Percentiles rank a stretch among this genome's conserved stretches.
Conservation (phyloP, 2,329 filamentous ascomycete species). For the Leptographium radiaticola region DNA sequence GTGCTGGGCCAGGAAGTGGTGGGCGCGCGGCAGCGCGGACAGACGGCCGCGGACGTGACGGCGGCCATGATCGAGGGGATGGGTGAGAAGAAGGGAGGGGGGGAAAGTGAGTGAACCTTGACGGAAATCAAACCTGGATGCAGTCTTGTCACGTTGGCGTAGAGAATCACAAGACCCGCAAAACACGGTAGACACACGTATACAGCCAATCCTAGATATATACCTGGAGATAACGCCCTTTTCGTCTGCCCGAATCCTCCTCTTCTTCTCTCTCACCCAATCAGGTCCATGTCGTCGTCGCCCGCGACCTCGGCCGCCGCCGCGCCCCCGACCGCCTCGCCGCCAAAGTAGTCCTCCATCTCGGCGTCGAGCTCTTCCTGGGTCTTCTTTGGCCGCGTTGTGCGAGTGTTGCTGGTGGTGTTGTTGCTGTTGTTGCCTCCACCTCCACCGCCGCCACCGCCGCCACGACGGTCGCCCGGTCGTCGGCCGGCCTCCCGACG, state of each 20-base stretch:
- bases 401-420: not conserved
- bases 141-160: too few species aligned
- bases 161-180: too few species aligned
- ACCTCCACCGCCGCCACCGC: conserved; percentile 18
- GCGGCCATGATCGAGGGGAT: conserved; percentile 13
- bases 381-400: conserved; percentile 44
- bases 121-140: too few species aligned
- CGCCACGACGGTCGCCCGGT: conserved; percentile 28
- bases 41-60: conserved; percentile 29
- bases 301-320: conserved; percentile 16
- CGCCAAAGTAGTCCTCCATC: conserved; percentile 85
- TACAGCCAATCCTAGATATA: too few species aligned
- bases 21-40: conserved; percentile 41
- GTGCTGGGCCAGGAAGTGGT: conserved; percentile 46
- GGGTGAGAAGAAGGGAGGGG: conserved; percentile 3
- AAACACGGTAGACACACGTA: too few species aligned
- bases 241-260: not conserved
- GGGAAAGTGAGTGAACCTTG: not conserved
- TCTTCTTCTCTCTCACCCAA: conserved; percentile 10
- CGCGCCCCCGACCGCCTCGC: conserved; percentile 24
- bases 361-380: conserved; percentile 90
- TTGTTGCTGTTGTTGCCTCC: conserved; percentile 25
- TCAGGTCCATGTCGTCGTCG: conserved; percentile 17
- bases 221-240: not conserved
- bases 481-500: conserved; percentile 30